Evolutionary conservation across 1,284 basidiomycete genomes (phyloP).

Genomic region (Rhodofomes roseus): DNA sequence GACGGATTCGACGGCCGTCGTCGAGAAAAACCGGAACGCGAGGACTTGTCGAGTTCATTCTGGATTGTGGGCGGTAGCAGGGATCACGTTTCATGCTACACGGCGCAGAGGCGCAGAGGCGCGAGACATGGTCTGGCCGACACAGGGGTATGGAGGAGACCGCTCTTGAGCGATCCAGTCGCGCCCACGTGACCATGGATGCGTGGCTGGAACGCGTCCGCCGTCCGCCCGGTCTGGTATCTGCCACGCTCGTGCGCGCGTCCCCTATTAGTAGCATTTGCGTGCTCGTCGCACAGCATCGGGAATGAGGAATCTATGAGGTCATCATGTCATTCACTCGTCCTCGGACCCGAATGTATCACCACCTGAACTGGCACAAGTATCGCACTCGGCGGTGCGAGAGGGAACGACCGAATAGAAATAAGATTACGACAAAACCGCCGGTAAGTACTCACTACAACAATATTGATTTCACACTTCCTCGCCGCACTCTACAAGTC

Average conservation of each 20-base stretch:
- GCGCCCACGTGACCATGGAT: slow-evolving; percentile 16
- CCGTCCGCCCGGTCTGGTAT: slow-evolving; percentile 10
- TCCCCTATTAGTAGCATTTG: not conserved
- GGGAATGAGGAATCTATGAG: not conserved
- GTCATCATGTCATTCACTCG: not conserved
- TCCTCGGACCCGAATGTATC: not conserved
- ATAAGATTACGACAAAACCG: slow-evolving; percentile 12
- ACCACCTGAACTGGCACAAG: not conserved
- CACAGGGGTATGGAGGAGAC: slow-evolving; percentile 11
- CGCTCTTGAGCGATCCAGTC: slow-evolving; percentile 14
- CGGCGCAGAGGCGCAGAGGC: not conserved
- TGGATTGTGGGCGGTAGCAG: slow-evolving; percentile 2
- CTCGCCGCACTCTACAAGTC: slow-evolving; percentile 51
- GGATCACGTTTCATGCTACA: slow-evolving; percentile 1
- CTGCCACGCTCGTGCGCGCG: not conserved
- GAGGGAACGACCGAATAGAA: slow-evolving; percentile 3
- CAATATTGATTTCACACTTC: not conserved
- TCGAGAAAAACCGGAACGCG: slow-evolving; percentile 21
- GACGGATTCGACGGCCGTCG: not conserved
- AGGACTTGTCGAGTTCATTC: slow-evolving; percentile 12
- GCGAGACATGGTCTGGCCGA: not conserved
- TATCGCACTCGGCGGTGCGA: not conserved
- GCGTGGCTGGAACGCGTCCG: slow-evolving; percentile 15
- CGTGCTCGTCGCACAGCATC: not conserved
- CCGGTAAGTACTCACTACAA: slow-evolving; percentile 2